These are phyloP conservation scores for Aspergillus conjunctus DNA, from an alignment of 495 filamentous ascomycete species.

Conservation along the genomic window DNA sequence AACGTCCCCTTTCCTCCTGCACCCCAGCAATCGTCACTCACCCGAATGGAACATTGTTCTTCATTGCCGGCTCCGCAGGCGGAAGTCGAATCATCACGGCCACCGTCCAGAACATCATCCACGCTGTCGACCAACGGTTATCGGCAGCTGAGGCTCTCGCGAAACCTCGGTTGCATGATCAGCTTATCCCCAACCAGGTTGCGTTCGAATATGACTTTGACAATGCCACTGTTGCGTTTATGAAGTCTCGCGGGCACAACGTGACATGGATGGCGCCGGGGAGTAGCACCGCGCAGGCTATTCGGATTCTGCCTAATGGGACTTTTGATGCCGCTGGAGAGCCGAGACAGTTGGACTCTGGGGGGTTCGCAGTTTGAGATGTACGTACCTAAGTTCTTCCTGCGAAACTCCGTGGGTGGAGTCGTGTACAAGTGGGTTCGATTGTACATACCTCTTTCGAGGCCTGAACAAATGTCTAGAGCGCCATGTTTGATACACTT, in stretches of 20 bases:
- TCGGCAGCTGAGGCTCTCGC: slow-evolving; percentile 62
- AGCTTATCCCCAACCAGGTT: slow-evolving; percentile 71
- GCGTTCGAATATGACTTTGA: slow-evolving; percentile 73
- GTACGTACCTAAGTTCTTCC: background rate
- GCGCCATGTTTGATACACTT: too few relatives aligned
- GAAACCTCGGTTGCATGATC: slow-evolving; percentile 75
- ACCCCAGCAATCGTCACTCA: slow-evolving; percentile 74
- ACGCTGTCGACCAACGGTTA: slow-evolving; percentile 67
- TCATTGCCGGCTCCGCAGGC: slow-evolving; percentile 76
- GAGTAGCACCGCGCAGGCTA: slow-evolving; percentile 68
- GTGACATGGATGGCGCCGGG: slow-evolving; percentile 69
- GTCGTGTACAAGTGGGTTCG: too few relatives aligned
- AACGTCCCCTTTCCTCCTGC: slow-evolving; percentile 80
- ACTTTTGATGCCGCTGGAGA: slow-evolving; percentile 78
- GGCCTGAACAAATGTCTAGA: too few relatives aligned
- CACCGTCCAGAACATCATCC: slow-evolving; percentile 73
- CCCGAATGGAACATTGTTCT: slow-evolving; percentile 64
- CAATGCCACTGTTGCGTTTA: slow-evolving; percentile 62
- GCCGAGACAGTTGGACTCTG: slow-evolving; percentile 73
- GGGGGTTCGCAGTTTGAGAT: slow-evolving; percentile 66
- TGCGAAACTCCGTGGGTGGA: too few relatives aligned
- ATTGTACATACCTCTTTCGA: too few relatives aligned
- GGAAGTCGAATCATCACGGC: slow-evolving; percentile 88
- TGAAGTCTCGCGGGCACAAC: slow-evolving; percentile 69
- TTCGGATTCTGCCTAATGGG: slow-evolving; percentile 68